Evolutionary conservation across 176 grass and related monocot species (phyloP).

Genomic region (Guadua angustifolia): DNA sequence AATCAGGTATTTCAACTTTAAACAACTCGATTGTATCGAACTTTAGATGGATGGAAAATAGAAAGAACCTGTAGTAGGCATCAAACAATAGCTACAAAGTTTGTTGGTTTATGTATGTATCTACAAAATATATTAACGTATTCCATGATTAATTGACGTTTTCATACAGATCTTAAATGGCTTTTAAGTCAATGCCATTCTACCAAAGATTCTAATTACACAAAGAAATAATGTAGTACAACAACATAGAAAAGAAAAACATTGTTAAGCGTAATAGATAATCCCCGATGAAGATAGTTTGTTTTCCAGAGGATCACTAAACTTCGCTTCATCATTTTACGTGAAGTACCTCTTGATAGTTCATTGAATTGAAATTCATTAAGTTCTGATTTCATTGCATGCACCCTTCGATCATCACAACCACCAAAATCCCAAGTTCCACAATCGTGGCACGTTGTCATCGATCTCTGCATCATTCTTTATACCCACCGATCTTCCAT

Average conservation of each 20-base stretch:
- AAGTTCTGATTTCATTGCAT: conserved; percentile 54
- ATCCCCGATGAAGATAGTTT: neutral
- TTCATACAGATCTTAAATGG: neutral
- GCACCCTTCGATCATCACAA: conserved; percentile 61
- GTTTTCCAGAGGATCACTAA: neutral
- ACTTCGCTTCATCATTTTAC: conserved; percentile 5
- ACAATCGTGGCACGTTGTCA: conserved; percentile 55
- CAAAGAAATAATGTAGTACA: neutral
- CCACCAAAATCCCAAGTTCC: conserved; percentile 65
- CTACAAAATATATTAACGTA: conserved; percentile 32
- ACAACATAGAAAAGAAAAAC: neutral
- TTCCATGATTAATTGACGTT: neutral
- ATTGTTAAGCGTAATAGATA: neutral
- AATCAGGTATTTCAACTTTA: conserved; percentile 18
- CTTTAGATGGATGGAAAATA: neutral
- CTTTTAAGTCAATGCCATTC: neutral
- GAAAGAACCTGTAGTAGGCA: conserved; percentile 1
- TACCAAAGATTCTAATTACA: neutral
- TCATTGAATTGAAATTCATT: conserved; percentile 52
- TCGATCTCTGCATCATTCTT: conserved; percentile 23
- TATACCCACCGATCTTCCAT: conserved; percentile 51
- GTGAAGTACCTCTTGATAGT: conserved; percentile 68
- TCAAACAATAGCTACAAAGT: conserved; percentile 20
- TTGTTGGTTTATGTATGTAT: neutral
- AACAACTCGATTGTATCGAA: conserved; percentile 7